Conservation (phyloP, 1,284 basidiomycete species). For the Neonothopanus nambi region DNA sequence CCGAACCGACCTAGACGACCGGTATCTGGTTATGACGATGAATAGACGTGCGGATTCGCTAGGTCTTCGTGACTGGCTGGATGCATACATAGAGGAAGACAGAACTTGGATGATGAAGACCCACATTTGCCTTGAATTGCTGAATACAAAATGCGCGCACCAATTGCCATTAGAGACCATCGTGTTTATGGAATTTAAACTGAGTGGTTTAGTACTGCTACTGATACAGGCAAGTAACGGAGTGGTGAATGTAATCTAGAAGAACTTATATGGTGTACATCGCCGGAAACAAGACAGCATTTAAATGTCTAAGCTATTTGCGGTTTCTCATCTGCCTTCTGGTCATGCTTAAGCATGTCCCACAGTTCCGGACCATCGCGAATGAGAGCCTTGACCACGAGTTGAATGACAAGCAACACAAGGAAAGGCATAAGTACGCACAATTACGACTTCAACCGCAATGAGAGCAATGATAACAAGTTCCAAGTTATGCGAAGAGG, state of each 20-base stretch:
- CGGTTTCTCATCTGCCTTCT: not conserved
- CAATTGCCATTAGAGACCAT: too few relatives aligned
- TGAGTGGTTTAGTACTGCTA: not conserved
- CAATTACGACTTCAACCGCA: conserved; percentile 87
- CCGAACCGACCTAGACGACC: conserved; percentile 38
- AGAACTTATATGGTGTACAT: too few relatives aligned
- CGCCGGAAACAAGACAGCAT: too few relatives aligned
- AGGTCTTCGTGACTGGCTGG: too few relatives aligned
- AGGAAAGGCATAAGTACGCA: conserved; percentile 43
- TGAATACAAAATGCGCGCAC: too few relatives aligned
- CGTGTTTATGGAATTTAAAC: not conserved
- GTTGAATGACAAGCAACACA: not conserved
- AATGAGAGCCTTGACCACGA: conserved; percentile 52
- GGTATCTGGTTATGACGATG: conserved; percentile 45
- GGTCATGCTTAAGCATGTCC: conserved; percentile 39
- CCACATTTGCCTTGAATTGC: too few relatives aligned
- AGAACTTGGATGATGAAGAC: too few relatives aligned
- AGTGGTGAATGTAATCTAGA: too few relatives aligned
- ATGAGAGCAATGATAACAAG: conserved; percentile 89
- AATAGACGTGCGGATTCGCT: conserved; percentile 21
- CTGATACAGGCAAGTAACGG: too few relatives aligned
- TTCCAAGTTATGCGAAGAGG: conserved; percentile 87
- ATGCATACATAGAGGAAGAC: too few relatives aligned
- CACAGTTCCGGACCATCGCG: conserved; percentile 64
- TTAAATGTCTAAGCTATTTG: too few relatives aligned